Base-by-base conservation (phyloP, 2,329 filamentous ascomycete species). In the Diaporthe ampelina region DNA sequence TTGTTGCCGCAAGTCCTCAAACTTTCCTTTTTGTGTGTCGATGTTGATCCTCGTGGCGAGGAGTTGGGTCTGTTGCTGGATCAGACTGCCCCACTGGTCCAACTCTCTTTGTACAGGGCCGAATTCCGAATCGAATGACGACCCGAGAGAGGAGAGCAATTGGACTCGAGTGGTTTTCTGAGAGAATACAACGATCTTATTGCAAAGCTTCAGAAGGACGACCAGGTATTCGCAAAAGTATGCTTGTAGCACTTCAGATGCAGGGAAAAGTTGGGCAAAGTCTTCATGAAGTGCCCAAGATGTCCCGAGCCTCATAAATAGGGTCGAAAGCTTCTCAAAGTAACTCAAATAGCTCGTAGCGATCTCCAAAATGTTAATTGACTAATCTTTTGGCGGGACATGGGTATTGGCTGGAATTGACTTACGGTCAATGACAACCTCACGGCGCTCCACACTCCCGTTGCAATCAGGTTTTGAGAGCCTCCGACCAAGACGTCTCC, bases 401-500 rank as follows among this genome's bases (percentile, higher is more conserved):
- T 8, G n/a, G 19, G 5, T 7, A 21, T 13, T 24, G 19, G 1
- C 11, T 1, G 3, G 10, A 29, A 43, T 24, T 0, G 17, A 59
- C 73, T 43, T 50, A 77, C 75, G 59, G 59, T 56, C 13, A 77
- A 32, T 15, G 70, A 69, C 7, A 76, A 29, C 21, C 74, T 76
- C 8, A 75, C 37, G 13, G 73, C 72, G 29, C 65, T 63, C 73
- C 75, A 76, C 3, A 77, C 65, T 1, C 76, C 75, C 15, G 73
- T 73, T 7, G 76, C 75, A 2, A 77, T 75, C 37, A 76, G 63
- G 26, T 76, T 77, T 21, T 75, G 75, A 3, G 75, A 72, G 0
- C 65, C 67, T 2, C 71, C 72, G 3, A 77, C 50, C 32, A 77
- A 37, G 1, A 73, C 37, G 61, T 75, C 73, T 24, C 75, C 75